A percentile compares a stretch with the other conserved stretches of the same genome.
Conservation (phyloP, 2,329 filamentous ascomycete genomes). For the Fusarium sp. region DNA sequence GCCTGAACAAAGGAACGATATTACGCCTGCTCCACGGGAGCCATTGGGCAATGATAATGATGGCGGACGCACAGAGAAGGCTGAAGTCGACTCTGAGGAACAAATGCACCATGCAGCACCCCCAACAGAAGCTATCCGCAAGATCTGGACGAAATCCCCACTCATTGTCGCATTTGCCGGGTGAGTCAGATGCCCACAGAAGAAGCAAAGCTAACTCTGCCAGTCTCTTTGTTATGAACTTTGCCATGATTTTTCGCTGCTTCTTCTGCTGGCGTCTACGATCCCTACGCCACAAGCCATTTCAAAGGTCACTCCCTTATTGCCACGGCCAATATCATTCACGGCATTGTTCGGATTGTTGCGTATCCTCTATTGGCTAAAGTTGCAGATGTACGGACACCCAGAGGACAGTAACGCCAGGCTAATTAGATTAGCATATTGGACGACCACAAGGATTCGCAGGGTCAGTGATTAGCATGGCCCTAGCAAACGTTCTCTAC, state of each 20-base stretch:
- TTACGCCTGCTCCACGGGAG: neutral
- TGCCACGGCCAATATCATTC: conserved; percentile 21
- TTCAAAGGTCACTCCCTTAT: conserved; percentile 32
- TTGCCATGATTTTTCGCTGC: conserved; percentile 36
- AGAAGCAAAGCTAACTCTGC: neutral
- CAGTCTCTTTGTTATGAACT: conserved; percentile 36
- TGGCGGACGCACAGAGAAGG: neutral
- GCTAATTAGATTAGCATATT: conserved; percentile 25
- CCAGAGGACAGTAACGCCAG: rapidly evolving
- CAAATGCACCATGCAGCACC: neutral
- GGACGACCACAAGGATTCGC: conserved; percentile 31
- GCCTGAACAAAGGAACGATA: neutral
- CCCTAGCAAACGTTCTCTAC: conserved; percentile 27
- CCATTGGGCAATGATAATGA: neutral
- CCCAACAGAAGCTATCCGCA: conserved; percentile 29
- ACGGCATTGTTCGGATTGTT: conserved; percentile 31
- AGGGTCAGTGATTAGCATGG: conserved; percentile 22
- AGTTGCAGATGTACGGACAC: conserved; percentile 26
- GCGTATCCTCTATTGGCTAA: conserved; percentile 30
- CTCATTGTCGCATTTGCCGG: conserved; percentile 23
- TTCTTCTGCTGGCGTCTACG: conserved; percentile 35
- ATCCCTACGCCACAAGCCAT: conserved; percentile 33
- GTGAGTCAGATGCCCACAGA: neutral
- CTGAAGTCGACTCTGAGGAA: neutral
- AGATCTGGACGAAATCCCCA: conserved; percentile 18